phyloP scores from a whole-genome alignment of 352 stramenopile species.

The Aphanomyces stellatus region DNA sequence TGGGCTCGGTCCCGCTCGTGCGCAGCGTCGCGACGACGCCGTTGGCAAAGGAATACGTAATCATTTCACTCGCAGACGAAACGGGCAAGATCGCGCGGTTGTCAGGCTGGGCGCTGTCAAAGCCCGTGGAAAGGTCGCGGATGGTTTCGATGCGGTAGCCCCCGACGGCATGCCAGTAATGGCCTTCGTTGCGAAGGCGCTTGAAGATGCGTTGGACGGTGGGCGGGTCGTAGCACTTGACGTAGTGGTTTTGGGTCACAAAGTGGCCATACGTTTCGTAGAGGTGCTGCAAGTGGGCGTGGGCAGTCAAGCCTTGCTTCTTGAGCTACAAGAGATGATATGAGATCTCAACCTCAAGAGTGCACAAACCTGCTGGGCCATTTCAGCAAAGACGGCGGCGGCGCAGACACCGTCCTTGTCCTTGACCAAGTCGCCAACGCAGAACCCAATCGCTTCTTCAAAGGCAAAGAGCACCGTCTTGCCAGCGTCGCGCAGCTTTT shows the following conservation, averaged over 20 bases:
- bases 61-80: conserved; percentile 91
- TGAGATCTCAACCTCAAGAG: background rate
- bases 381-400: conserved; percentile 85
- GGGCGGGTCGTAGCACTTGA: conserved; percentile 89
- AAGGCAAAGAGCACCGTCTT: conserved; percentile 95
- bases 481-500: conserved; percentile 65
- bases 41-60: conserved; percentile 95
- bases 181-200: conserved; percentile 83
- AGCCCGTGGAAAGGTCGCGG: conserved; percentile 84
- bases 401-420: conserved; percentile 98
- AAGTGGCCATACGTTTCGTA: conserved; percentile 96
- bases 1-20: conserved; percentile 97
- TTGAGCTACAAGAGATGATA: conserved; percentile 39
- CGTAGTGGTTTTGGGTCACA: conserved; percentile 96
- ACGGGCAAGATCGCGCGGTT: conserved; percentile 88
- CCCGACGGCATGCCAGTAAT: conserved; percentile 77
- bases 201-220: conserved; percentile 87
- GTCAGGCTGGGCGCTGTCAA: conserved; percentile 80
- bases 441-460: conserved; percentile 99
- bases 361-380: conserved; percentile 40
- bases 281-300: conserved; percentile 74
- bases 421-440: conserved; percentile 92
- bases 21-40: conserved; percentile 94
- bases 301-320: conserved; percentile 49
- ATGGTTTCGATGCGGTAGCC: conserved; percentile 73